Evolutionary conservation across 2,329 filamentous ascomycete species (phyloP).

Genomic region (Xylaria digitata): DNA sequence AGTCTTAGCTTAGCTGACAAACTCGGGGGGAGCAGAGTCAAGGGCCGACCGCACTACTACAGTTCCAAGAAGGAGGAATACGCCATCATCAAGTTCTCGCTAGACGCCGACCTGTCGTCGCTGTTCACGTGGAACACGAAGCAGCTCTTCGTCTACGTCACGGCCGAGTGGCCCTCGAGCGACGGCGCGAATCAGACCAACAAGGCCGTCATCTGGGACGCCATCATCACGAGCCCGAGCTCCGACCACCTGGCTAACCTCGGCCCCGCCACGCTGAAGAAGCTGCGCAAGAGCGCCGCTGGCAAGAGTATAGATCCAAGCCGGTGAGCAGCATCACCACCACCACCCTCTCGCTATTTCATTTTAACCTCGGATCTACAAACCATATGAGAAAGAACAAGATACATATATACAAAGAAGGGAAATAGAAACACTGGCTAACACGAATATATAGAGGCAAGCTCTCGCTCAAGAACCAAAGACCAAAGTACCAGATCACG

Average conservation of each 20-base stretch:
- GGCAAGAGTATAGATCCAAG: slow-evolving; percentile 71
- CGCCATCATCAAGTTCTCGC: slow-evolving; percentile 90
- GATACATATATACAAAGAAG: too few species aligned
- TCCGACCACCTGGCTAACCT: slow-evolving; percentile 72
- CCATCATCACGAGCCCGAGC: slow-evolving; percentile 83
- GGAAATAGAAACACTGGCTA: not conserved
- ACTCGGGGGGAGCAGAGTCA: slow-evolving; percentile 67
- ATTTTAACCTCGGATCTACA: too few species aligned
- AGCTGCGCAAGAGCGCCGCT: slow-evolving; percentile 67
- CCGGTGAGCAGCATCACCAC: slow-evolving; percentile 55
- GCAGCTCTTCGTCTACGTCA: slow-evolving; percentile 96
- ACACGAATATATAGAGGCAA: slow-evolving; percentile 66
- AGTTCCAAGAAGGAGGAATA: slow-evolving; percentile 93
- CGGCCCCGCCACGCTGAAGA: slow-evolving; percentile 69
- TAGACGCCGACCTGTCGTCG: slow-evolving; percentile 88
- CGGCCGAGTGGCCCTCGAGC: slow-evolving; percentile 73
- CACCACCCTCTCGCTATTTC: too few species aligned
- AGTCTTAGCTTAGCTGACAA: slow-evolving; percentile 16
- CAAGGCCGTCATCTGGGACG: slow-evolving; percentile 94
- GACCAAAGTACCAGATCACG: slow-evolving; percentile 96
- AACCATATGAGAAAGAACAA: too few species aligned
- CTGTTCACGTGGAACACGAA: slow-evolving; percentile 99
- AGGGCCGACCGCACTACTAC: slow-evolving; percentile 96
- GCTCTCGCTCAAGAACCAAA: slow-evolving; percentile 82
- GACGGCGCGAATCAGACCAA: slow-evolving; percentile 61